phyloP scores from a whole-genome alignment of 768 basidiomycete genomes.

The Lentinus tigrinus region DNA sequence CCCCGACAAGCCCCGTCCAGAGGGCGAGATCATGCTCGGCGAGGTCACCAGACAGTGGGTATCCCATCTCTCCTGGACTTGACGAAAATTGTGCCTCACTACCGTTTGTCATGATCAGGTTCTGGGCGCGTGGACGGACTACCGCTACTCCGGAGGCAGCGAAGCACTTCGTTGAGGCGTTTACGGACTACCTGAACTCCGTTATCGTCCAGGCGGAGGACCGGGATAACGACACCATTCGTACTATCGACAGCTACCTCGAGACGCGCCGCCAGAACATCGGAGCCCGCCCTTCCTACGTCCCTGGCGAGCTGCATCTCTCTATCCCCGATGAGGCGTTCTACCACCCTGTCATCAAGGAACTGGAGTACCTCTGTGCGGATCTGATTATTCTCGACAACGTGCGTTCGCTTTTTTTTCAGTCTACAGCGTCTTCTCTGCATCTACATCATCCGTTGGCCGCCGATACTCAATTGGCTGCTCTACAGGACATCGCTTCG shows the following conservation, averaged over 20 bases:
- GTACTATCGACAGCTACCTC: slow-evolving; percentile 24
- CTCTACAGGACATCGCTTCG: slow-evolving; percentile 26
- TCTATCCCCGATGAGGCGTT: slow-evolving; percentile 61
- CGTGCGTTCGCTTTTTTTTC: slow-evolving; percentile 34
- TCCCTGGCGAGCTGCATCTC: slow-evolving; percentile 39
- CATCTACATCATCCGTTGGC: too few species aligned
- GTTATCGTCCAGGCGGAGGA: slow-evolving; percentile 26
- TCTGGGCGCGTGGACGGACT: slow-evolving; percentile 5
- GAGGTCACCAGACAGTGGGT: slow-evolving; percentile 25
- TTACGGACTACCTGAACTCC: slow-evolving; percentile 22
- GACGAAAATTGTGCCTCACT: neutral
- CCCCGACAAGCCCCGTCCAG: slow-evolving; percentile 22
- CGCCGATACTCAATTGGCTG: neutral
- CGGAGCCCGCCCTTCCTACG: slow-evolving; percentile 24
- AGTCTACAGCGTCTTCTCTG: too few species aligned
- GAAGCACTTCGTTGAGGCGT: slow-evolving; percentile 22
- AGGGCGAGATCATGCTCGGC: slow-evolving; percentile 21
- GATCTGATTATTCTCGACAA: slow-evolving; percentile 69
- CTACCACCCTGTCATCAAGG: slow-evolving; percentile 49
- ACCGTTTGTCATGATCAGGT: neutral
- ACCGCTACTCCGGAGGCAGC: slow-evolving; percentile 10
- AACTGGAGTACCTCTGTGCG: slow-evolving; percentile 50
- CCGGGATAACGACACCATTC: slow-evolving; percentile 14
- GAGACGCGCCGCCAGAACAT: slow-evolving; percentile 24
- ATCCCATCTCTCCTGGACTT: neutral